Conservation (phyloP, 768 basidiomycete species). For the Mrakia frigida region DNA sequence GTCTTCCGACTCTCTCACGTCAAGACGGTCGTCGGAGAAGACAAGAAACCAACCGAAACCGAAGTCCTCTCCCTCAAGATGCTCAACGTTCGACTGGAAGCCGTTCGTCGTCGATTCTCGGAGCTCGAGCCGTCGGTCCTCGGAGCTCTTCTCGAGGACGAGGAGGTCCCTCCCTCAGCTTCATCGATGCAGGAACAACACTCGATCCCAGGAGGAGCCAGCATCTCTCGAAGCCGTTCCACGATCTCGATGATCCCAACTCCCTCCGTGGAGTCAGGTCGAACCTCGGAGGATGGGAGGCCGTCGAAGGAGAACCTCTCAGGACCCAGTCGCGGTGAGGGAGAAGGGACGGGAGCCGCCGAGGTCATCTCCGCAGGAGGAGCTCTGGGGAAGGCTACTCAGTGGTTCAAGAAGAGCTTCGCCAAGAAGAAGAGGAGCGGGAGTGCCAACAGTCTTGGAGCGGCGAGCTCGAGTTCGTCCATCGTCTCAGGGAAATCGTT, state of each 20-base stretch:
- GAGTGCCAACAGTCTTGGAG: constrained; percentile 4
- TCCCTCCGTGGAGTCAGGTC: neutral
- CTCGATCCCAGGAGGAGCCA: constrained; percentile 1
- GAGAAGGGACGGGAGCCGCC: neutral
- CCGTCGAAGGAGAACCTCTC: constrained; percentile 10
- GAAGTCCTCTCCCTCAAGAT: constrained; percentile 44
- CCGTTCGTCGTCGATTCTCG: constrained; percentile 46
- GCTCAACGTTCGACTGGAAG: constrained; percentile 46
- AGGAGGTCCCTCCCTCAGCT: constrained; percentile 16
- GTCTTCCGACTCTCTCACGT: constrained; percentile 48
- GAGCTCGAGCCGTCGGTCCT: constrained; percentile 45
- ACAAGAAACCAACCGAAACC: constrained; percentile 32
- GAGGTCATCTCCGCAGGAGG: constrained; percentile 26
- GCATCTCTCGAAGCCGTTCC: constrained; percentile 22
- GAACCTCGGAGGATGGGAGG: constrained; percentile 7
- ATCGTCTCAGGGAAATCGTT: constrained; percentile 21
- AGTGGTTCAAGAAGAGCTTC: constrained; percentile 33
- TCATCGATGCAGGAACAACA: neutral
- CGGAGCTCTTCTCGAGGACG: constrained; percentile 36
- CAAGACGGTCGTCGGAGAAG: constrained; percentile 34
- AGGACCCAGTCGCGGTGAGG: neutral
- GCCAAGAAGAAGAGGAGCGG: constrained; percentile 25
- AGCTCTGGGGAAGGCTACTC: constrained; percentile 30
- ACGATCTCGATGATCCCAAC: constrained; percentile 31
- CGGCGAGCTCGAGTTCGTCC: neutral